phyloP scores from a whole-genome alignment of 164 flowering plant genomes.

The Echeveria elegans region DNA sequence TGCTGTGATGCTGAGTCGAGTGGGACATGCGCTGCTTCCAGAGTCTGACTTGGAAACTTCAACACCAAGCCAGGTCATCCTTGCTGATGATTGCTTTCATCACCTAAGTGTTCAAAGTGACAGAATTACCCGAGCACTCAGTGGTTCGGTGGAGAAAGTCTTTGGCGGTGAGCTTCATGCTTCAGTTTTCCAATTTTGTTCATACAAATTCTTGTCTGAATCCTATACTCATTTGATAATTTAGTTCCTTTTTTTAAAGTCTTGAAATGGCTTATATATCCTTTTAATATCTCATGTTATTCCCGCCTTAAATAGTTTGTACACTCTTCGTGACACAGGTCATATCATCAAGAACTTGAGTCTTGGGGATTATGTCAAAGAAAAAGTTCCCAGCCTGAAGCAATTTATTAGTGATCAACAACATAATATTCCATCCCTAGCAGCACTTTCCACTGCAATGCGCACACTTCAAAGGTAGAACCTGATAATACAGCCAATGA shows the following conservation, averaged over 20 bases:
- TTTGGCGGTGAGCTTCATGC: slow-evolving; percentile 49
- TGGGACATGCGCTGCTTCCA: slow-evolving; percentile 59
- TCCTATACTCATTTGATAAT: neutral
- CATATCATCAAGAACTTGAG: slow-evolving; percentile 29
- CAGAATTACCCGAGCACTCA: slow-evolving; percentile 32
- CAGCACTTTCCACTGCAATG: slow-evolving; percentile 74
- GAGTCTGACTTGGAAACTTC: slow-evolving; percentile 18
- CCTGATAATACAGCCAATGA: neutral
- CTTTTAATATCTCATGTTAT: neutral
- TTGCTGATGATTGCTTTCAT: slow-evolving; percentile 80
- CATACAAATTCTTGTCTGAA: neutral
- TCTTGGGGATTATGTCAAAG: slow-evolving; percentile 58
- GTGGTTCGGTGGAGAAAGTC: slow-evolving; percentile 45
- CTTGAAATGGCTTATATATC: too few relatives aligned
- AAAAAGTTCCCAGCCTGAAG: slow-evolving; percentile 63
- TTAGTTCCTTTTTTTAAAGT: neutral
- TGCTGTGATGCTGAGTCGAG: slow-evolving; percentile 49
- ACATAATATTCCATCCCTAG: slow-evolving; percentile 51
- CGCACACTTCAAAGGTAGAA: slow-evolving; percentile 47
- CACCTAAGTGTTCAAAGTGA: slow-evolving; percentile 48
- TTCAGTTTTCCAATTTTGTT: neutral
- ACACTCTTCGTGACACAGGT: slow-evolving; percentile 26
- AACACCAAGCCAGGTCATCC: slow-evolving; percentile 39
- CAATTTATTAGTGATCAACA: slow-evolving; percentile 38
- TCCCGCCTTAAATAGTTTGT: neutral